Conservation (phyloP, 495 filamentous ascomycete species). For the Astrothelium macrocarpum region DNA sequence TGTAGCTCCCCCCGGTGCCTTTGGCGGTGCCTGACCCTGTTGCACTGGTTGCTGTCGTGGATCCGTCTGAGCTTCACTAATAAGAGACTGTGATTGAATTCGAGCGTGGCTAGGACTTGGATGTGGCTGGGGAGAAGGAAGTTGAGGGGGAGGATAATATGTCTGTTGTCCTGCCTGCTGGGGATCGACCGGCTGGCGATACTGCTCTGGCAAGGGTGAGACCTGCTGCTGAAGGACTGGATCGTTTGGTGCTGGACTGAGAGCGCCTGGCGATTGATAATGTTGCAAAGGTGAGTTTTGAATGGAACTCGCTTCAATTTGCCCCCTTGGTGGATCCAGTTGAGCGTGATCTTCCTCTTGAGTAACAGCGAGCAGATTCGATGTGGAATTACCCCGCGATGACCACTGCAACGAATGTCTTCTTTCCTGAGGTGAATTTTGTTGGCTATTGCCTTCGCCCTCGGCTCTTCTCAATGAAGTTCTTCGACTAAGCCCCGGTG, state of each 20-base stretch:
- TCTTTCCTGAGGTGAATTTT: not conserved
- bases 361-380: not conserved
- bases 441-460: not conserved
- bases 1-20: not conserved
- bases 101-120: not conserved
- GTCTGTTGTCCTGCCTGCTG: conserved; percentile 2
- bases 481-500: not conserved
- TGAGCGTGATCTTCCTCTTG: conserved; percentile 1
- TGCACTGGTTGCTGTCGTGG: not conserved
- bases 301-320: not conserved
- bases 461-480: not conserved
- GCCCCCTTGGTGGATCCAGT: not conserved
- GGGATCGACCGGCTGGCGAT: conserved; percentile 6
- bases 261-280: not conserved
- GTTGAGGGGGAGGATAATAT: conserved; percentile 1
- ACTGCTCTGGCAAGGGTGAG: not conserved
- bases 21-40: not conserved
- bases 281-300: not conserved
- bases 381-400: not conserved
- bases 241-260: not conserved
- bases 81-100: not conserved
- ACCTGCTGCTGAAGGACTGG: conserved; percentile 1
- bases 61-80: not conserved
- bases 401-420: conserved; percentile 4
- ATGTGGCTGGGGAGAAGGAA: conserved; percentile 1